Conservation (phyloP, 306 rosid genomes). For the Lathyrus tuberosus region DNA sequence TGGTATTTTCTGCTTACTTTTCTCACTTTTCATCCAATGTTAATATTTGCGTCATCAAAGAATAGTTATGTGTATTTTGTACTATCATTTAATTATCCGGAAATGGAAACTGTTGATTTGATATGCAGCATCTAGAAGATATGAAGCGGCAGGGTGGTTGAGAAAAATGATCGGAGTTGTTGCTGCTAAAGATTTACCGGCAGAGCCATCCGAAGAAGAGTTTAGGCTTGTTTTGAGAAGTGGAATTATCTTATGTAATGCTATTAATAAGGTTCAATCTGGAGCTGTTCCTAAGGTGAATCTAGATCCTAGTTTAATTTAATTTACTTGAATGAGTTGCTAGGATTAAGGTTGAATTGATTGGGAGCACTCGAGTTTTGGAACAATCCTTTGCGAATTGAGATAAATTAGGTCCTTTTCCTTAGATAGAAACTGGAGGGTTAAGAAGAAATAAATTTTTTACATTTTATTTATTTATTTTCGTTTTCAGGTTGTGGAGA, state of each 20-base stretch:
- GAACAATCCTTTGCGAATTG: neutral
- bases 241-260: slow-evolving; percentile 94
- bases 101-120: slow-evolving; percentile 25
- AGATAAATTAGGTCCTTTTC: neutral
- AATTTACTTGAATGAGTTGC: neutral
- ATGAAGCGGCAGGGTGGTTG: slow-evolving; percentile 97
- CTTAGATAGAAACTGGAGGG: neutral
- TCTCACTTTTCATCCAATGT: too few relatives aligned
- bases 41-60: too few relatives aligned
- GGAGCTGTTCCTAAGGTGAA: slow-evolving; percentile 92
- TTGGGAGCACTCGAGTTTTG: neutral
- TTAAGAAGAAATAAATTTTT: neutral
- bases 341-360: neutral
- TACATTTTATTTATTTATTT: slow-evolving; percentile 14
- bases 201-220: slow-evolving; percentile 97
- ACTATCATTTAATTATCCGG: slow-evolving; percentile 7
- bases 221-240: slow-evolving; percentile 94
- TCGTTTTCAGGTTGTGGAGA: slow-evolving; percentile 85
- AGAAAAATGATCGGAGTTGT: slow-evolving; percentile 92
- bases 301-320: slow-evolving; percentile 30
- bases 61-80: neutral
- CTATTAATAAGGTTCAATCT: slow-evolving; percentile 78
- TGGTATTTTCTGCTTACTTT: slow-evolving; percentile 45
- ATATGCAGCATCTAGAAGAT: slow-evolving; percentile 76
- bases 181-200: slow-evolving; percentile 92